phyloP scores from a whole-genome alignment of 441 rosid species.

The Syzygium syzygioides region DNA sequence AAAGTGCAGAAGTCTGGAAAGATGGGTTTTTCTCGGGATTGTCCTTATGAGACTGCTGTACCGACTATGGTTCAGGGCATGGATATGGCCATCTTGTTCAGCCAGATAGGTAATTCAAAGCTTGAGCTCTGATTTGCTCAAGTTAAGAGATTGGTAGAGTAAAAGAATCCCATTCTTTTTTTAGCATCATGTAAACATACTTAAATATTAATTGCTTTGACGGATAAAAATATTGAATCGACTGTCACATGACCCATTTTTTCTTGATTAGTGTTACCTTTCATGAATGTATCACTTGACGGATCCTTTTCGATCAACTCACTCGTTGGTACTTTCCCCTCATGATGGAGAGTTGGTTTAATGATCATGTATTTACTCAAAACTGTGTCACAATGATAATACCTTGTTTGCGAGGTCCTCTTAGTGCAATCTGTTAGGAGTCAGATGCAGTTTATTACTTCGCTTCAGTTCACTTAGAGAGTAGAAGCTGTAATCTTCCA shows the following conservation, averaged over 20 bases:
- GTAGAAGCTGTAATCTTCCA: not conserved
- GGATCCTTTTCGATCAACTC: not conserved
- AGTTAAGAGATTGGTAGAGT: not conserved
- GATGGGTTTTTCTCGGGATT: conserved; percentile 55
- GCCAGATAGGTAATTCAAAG: conserved; percentile 54
- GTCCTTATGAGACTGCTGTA: conserved; percentile 66
- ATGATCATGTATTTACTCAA: not conserved
- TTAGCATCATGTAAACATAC: not conserved
- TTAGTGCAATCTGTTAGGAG: not conserved
- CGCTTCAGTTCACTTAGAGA: not conserved
- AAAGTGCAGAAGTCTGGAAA: conserved; percentile 73
- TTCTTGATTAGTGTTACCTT: not conserved
- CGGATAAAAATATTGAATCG: fast-evolving
- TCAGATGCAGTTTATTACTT: not conserved
- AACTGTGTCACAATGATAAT: not conserved
- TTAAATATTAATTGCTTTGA: not conserved
- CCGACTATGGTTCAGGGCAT: conserved; percentile 92
- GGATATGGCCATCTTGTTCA: conserved; percentile 81
- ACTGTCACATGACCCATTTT: not conserved
- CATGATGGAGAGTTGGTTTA: not conserved
- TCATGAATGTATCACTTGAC: not conserved
- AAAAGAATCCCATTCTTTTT: not conserved
- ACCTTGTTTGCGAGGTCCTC: not conserved
- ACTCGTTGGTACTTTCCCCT: not conserved
- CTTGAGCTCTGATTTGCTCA: conserved; percentile 36